These are phyloP conservation scores for Corylus americana DNA, from an alignment of 306 rosid genomes.

Conservation along the genomic window DNA sequence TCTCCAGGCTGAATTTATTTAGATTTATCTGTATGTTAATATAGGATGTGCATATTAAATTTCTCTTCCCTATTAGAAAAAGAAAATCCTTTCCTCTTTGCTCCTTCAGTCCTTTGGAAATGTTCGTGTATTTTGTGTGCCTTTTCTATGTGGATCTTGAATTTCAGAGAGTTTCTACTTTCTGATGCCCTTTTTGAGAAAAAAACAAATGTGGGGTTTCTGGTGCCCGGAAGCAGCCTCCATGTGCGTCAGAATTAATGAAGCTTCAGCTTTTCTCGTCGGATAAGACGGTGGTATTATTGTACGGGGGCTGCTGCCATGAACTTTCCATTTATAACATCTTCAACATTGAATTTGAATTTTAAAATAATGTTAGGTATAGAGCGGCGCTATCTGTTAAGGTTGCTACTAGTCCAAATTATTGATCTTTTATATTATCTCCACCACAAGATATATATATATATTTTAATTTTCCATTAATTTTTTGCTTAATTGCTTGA, in stretches of 20 bases:
- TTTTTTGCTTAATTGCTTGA: too few species aligned
- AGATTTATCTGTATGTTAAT: too few species aligned
- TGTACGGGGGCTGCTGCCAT: not conserved
- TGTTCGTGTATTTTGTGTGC: not conserved
- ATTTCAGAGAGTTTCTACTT: not conserved
- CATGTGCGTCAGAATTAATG: constrained; percentile 30
- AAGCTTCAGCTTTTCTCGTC: constrained; percentile 13
- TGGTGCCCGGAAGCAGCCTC: constrained; percentile 1
- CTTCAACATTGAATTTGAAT: not conserved
- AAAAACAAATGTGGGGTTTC: not conserved
- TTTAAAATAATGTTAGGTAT: too few species aligned
- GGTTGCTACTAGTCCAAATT: too few species aligned
- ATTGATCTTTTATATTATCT: too few species aligned
- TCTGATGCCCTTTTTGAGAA: not conserved
- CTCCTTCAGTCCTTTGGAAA: not conserved
- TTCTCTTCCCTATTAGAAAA: too few species aligned
- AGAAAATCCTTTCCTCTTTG: too few species aligned
- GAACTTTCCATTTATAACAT: constrained; percentile 1
- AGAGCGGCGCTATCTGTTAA: too few species aligned
- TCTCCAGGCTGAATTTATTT: too few species aligned
- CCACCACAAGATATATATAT: too few species aligned
- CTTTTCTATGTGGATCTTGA: not conserved
- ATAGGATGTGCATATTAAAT: too few species aligned
- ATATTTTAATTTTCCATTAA: too few species aligned
- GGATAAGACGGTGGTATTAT: constrained; percentile 12